These are phyloP conservation scores for Aphanomyces invadans DNA, from an alignment of 352 stramenopile genomes.

Conservation along the genomic window DNA sequence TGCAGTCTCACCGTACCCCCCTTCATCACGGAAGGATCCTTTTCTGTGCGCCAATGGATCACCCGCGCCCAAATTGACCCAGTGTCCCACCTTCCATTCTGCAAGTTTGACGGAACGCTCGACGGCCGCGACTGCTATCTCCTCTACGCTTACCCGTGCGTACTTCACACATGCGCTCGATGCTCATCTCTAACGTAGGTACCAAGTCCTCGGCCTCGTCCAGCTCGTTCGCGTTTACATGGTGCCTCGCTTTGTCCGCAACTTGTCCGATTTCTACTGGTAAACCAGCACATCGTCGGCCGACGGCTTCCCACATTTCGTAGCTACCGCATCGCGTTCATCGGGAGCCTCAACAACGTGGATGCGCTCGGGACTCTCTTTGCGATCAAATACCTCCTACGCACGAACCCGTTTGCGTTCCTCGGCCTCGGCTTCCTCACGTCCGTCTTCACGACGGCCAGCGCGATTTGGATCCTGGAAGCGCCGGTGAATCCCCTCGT, in stretches of 20 bases:
- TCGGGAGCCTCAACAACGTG: constrained; percentile 63
- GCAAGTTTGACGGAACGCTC: constrained; percentile 32
- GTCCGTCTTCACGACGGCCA: constrained; percentile 48
- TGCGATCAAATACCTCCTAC: constrained; percentile 71
- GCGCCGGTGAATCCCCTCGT: constrained; percentile 53
- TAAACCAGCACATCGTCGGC: constrained; percentile 24
- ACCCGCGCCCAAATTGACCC: constrained; percentile 32
- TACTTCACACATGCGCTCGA: background rate
- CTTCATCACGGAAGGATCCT: constrained; percentile 34
- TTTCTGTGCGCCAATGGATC: constrained; percentile 63
- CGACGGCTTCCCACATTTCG: background rate
- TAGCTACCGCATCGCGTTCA: constrained; percentile 70
- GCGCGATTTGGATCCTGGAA: constrained; percentile 59
- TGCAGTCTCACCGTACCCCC: constrained; percentile 52
- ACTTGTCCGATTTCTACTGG: constrained; percentile 68
- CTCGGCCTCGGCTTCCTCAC: constrained; percentile 36
- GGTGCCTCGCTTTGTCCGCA: constrained; percentile 62
- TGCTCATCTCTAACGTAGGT: constrained; percentile 28
- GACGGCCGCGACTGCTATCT: constrained; percentile 47
- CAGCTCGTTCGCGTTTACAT: constrained; percentile 68
- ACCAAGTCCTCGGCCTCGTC: constrained; percentile 59
- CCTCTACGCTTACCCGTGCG: constrained; percentile 59
- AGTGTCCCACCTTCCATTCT: constrained; percentile 24
- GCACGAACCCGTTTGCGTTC: constrained; percentile 55
- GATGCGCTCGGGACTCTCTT: constrained; percentile 74